Evolutionary conservation across 768 basidiomycete genomes (phyloP), one percentile per base, ranked within the genome.

Genomic region (Calocybe indica): DNA sequence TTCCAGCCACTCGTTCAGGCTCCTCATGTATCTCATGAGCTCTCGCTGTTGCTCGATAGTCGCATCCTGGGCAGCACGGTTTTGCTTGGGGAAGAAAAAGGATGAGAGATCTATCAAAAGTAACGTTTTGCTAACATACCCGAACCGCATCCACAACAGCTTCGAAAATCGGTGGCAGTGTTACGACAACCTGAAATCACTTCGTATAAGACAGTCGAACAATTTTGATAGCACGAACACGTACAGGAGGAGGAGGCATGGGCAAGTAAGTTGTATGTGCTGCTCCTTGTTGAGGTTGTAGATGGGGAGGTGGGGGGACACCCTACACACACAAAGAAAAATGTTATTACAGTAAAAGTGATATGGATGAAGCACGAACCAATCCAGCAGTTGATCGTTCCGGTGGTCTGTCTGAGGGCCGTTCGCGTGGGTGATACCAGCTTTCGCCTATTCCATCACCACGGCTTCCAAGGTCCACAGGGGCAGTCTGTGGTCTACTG

Each of bases 31-130:
- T 45, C 84, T 70, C 78, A 88, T 88, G 43, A 89, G 67, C 59
- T 87, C 86, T 35, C 86, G 75, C 54, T 88, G 87, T 57, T 91
- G 87, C 40, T 86, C 83, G 10, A 89, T 76, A 28, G 85, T 84
- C 0, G 85, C 87, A 13, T 80, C 63, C 61, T 88, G 85, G 1
- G 85, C 85, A 5, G 79, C 63, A 3, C 83, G 83, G 61, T 86
- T 88, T 68, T 89, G 85, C 88, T 91, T 45, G n/a, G 22, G n/a
- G 28, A 4, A 22, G 4, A 22, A 22, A 22, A 22, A 22, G 22
- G 22, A 22, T 22, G 22, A 22, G 4, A 22, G 4, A 22, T 22
- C 22, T 22, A 22, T 22, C 22, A 22, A 22, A 22, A 22, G 22
- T 22, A 2, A 22, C 2, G 22, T 22, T 22, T 22, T 22, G 22